These are phyloP conservation scores for Trametes cinnabarina DNA, from an alignment of 768 basidiomycete species.

Conservation along the genomic window DNA sequence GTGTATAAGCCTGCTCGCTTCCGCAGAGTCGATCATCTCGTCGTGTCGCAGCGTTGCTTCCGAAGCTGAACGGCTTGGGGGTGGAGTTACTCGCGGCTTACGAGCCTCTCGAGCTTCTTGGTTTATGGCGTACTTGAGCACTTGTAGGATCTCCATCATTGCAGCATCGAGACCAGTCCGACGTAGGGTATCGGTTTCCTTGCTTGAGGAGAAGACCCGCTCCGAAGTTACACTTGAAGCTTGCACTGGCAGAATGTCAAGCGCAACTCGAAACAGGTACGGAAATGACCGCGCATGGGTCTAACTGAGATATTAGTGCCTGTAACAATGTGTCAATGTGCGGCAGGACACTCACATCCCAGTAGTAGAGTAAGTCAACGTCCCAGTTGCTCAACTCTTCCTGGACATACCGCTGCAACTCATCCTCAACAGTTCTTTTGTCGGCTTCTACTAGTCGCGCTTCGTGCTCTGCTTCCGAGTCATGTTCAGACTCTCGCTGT, in stretches of 20 bases:
- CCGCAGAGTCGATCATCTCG: not conserved
- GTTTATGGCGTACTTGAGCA: not conserved
- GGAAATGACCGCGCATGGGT: not conserved
- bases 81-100: not conserved
- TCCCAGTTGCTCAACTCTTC: not conserved
- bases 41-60: not conserved
- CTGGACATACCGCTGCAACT: no score
- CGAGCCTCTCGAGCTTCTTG: not conserved
- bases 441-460: no score
- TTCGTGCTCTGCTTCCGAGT: no score
- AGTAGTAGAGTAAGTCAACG: not conserved
- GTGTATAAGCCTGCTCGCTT: no score
- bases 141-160: not conserved
- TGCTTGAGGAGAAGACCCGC: not conserved
- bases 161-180: not conserved
- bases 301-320: not conserved
- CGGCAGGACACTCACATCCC: not conserved
- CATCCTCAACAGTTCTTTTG: no score
- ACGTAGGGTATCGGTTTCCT: not conserved
- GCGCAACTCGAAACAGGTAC: not conserved
- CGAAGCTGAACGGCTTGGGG: not conserved
- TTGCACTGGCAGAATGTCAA: slow-evolving; percentile 1
- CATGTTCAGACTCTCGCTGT: no score
- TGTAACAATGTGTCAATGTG: not conserved
- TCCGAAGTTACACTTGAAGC: not conserved